Evolutionary conservation across 352 stramenopile species (phyloP), one percentile per base, ranked within the genome.

Genomic region (Aphanomyces euteiches): DNA sequence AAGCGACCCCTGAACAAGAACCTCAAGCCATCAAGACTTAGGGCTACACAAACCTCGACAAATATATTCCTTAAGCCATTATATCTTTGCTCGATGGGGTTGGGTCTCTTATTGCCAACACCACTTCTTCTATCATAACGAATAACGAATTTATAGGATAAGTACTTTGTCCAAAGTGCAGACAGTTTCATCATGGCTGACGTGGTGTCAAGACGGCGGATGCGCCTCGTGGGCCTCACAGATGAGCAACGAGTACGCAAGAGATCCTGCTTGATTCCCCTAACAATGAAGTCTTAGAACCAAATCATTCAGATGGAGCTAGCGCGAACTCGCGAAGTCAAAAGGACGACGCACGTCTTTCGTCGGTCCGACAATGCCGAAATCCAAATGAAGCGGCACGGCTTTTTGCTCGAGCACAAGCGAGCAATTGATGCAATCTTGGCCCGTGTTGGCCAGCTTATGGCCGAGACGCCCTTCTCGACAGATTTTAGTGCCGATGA

Each of bases 221-320:
- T 28, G 28, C 28, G 28, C 28, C 28, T 28, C 28, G 28, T 28
- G 28, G 28, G 28, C 28, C 28, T 28, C 28, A 28, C 28, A 28
- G 28, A 28, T 28, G 28, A 28, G 2, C 28, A 28, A 28, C 28
- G 28, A 28, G 28, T 28, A 28, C 28, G 28, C 28, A 28, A 28
- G 28, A 28, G 28, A 28, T 28, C 28, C 28, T 28, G 28, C 28
- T 0, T 28, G 28, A 28, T 28, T 28, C 0, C 28, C 28, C 28
- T 28, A 2, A 28, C 28, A 28, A 28, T 28, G 28, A 28, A 28
- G 2, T 28, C 28, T 28, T 50, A 50, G 43, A 12, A 40, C 2
- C 41, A 53, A 5, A 38, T 67, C 15, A 67, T 67, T 56, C 59
- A 28, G 6, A 41, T 56, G 19, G 59, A 67, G 21, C n/a, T 67